phyloP scores from a whole-genome alignment of 345 rosid genomes.

The Rhizophora apiculata region DNA sequence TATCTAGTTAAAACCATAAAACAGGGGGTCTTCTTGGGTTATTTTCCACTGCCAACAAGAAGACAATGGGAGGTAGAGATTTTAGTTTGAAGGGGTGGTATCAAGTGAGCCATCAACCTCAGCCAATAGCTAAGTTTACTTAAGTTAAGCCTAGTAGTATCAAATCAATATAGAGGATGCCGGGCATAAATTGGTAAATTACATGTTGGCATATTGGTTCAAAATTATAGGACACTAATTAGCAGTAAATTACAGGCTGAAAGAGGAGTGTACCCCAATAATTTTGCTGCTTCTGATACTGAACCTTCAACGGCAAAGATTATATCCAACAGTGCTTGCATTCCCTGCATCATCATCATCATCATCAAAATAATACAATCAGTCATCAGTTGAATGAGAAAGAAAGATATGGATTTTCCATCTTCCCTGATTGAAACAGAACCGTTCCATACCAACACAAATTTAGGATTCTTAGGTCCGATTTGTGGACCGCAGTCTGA shows the following conservation, averaged over 20 bases:
- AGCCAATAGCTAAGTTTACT: neutral
- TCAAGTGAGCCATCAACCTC: neutral
- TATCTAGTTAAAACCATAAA: too few species aligned
- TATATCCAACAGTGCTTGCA: slow-evolving; percentile 86
- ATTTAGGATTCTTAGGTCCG: slow-evolving; percentile 89
- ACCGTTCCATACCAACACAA: slow-evolving; percentile 46
- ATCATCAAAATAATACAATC: neutral
- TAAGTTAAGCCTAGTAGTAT: neutral
- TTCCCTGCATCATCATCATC: slow-evolving; percentile 50
- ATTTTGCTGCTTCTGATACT: slow-evolving; percentile 69
- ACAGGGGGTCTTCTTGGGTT: too few species aligned
- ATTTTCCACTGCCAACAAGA: too few species aligned
- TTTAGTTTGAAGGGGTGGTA: neutral
- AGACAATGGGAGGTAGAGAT: neutral
- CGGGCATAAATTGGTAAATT: neutral
- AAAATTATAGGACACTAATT: neutral
- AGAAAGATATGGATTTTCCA: neutral
- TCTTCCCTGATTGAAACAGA: neutral
- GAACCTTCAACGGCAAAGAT: slow-evolving; percentile 75
- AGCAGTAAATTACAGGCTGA: neutral
- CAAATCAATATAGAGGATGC: too few species aligned
- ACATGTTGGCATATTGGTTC: neutral
- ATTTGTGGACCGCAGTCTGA: slow-evolving; percentile 70
- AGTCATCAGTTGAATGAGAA: neutral
- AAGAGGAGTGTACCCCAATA: slow-evolving; percentile 47